Conservation (phyloP, 257 asterid species). For the Solanum sejunctum region DNA sequence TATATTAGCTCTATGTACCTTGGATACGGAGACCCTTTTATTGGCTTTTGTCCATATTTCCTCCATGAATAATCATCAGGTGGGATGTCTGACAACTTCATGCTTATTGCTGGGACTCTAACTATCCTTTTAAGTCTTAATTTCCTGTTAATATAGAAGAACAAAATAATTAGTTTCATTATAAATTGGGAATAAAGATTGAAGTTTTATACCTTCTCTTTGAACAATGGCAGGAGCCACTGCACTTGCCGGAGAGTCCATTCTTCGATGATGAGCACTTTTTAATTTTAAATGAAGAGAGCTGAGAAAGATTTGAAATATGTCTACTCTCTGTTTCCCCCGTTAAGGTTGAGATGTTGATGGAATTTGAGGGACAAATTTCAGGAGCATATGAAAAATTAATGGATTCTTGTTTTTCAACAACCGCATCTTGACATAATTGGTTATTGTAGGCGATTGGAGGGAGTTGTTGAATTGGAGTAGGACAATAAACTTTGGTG, state of each 20-base stretch:
- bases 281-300: constrained; percentile 30
- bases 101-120: constrained; percentile 85
- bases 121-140: constrained; percentile 47
- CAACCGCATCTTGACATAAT: constrained; percentile 4
- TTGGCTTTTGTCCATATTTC: constrained; percentile 95
- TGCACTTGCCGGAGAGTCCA: constrained; percentile 63
- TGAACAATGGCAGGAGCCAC: constrained; percentile 70
- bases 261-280: constrained; percentile 58
- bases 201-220: constrained; percentile 42
- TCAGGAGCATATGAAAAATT: constrained; percentile 40
- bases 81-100: constrained; percentile 87
- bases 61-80: constrained; percentile 98
- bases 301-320: constrained; percentile 34
- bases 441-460: not conserved
- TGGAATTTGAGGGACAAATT: constrained; percentile 32
- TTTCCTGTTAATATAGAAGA: constrained; percentile 24
- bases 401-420: constrained; percentile 11
- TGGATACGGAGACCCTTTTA: constrained; percentile 97
- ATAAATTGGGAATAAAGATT: not conserved
- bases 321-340: constrained; percentile 38
- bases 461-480: constrained; percentile 79
- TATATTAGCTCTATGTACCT: constrained; percentile 31
- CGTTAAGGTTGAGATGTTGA: constrained; percentile 36
- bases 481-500: constrained; percentile 48
- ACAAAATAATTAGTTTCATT: not conserved